Base-by-base conservation (phyloP, 2,329 filamentous ascomycete genomes). In the Pseudodiploospora longispora region DNA sequence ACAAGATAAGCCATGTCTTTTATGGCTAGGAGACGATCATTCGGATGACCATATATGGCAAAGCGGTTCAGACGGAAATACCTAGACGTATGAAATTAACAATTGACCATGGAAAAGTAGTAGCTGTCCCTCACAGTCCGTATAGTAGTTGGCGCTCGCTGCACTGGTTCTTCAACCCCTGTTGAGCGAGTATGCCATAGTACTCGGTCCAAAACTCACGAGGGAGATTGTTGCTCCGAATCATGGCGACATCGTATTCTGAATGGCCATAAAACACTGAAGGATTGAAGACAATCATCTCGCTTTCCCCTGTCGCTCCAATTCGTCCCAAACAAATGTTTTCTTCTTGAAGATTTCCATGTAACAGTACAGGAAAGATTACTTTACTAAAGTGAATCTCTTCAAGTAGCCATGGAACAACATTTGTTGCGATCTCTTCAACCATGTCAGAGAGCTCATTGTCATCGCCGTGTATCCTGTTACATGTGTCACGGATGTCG, bases 321-420 rank as follows among this genome's bases (percentile, higher is more conserved):
- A 95, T 82, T 36, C 69, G 70, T 0, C 85, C 89, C 4, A 69
- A 64, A 8, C 80, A 78, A 40, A 85, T 80, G 62, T 96, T 96
- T 0, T 91, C 91, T 51, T 81, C 85, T 91, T 91, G 96, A n/a
- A 96, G 64, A 66, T 96, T 90, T 1, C 91, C 91, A 58, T 97
- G 91, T 1, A 95, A 72, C 5, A 95, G 76, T 0, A 93, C 89
- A 0, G 90, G 88, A n/a, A 61, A 69, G 28, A 93, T 72, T 0
- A 73, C 75, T 39, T 77, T 31, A 19, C 35, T 67, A 8, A 94
- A 62, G 57, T 82, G 78, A 0, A 67, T 72, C 42, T 87, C 80
- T 0, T 82, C 80, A 9, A 96, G 67, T n/a, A 96, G 65, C 1
- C 83, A 68, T 1, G 88, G 87, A 1, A 95, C 86, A 0, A 95